Evolutionary conservation across 108 stramenopile species (phyloP).

Genomic region (Cylindrotheca closterium): DNA sequence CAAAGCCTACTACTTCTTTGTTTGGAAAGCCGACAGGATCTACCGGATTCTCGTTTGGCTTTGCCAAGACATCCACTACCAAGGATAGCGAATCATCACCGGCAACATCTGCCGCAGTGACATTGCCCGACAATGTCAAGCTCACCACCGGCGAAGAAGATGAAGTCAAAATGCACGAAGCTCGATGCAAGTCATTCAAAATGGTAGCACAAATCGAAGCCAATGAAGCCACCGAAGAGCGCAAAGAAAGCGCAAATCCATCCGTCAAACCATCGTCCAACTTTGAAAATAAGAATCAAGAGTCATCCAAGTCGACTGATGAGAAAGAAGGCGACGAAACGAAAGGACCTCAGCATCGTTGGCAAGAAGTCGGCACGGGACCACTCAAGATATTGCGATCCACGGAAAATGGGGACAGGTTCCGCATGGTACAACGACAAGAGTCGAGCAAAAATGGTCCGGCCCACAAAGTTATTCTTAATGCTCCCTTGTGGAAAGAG

Average conservation of each 20-base stretch:
- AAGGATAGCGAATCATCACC: neutral
- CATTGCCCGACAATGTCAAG: constrained; percentile 24
- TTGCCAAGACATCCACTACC: neutral
- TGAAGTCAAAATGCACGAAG: constrained; percentile 51
- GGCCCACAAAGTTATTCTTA: constrained; percentile 67
- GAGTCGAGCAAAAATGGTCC: constrained; percentile 52
- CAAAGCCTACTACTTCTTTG: neutral
- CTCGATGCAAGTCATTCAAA: constrained; percentile 64
- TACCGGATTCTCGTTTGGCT: neutral
- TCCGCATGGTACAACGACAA: constrained; percentile 72
- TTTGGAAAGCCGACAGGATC: constrained; percentile 3
- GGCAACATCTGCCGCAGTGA: neutral
- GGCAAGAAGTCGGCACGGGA: constrained; percentile 77
- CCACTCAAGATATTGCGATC: constrained; percentile 58
- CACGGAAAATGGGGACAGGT: constrained; percentile 5
- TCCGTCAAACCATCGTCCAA: constrained; percentile 27
- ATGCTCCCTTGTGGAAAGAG: constrained; percentile 47
- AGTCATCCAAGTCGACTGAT: constrained; percentile 1
- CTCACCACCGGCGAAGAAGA: constrained; percentile 71
- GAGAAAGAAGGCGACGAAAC: neutral
- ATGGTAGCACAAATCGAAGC: constrained; percentile 2
- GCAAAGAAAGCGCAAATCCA: constrained; percentile 1
- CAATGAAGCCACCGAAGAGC: neutral
- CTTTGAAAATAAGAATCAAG: constrained; percentile 8
- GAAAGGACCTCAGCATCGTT: constrained; percentile 18